phyloP scores from a whole-genome alignment of 2,329 filamentous ascomycete species.

The Trichoderma sp. region DNA sequence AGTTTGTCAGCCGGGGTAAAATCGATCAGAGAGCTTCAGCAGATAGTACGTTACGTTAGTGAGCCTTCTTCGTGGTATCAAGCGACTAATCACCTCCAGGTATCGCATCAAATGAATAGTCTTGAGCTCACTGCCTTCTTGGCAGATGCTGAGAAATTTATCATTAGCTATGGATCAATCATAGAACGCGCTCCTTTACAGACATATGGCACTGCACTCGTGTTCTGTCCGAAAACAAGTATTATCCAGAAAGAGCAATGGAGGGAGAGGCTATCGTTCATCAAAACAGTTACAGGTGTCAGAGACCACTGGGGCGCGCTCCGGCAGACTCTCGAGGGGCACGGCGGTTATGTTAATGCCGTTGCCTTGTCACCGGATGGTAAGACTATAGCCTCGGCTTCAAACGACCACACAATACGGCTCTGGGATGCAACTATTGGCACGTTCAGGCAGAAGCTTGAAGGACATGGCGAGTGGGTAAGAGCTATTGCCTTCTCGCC shows the following conservation, averaged over 20 bases:
- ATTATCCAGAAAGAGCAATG: not conserved
- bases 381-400: not conserved
- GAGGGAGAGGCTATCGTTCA: not conserved
- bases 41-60: not conserved
- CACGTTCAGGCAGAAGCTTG: not conserved
- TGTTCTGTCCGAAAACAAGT: not conserved
- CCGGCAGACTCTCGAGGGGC: not conserved
- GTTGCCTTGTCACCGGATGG: not conserved
- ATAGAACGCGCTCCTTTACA: not conserved
- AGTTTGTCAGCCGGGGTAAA: not conserved
- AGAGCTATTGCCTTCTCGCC: not conserved
- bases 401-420: not conserved
- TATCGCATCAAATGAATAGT: not conserved
- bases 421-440: not conserved
- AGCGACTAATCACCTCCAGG: not conserved
- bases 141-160: not conserved
- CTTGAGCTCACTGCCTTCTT: not conserved
- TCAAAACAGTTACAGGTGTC: not conserved
- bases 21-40: not conserved
- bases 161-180: not conserved
- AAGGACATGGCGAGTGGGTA: not conserved
- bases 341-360: not conserved
- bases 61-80: not conserved
- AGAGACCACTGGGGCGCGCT: not conserved
- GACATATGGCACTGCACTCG: not conserved